A percentile compares a stretch with the other conserved stretches of the same genome.
These are phyloP conservation scores for Trichoderma endophyticum DNA, from an alignment of 2,329 filamentous ascomycete species.

Conservation along the genomic window DNA sequence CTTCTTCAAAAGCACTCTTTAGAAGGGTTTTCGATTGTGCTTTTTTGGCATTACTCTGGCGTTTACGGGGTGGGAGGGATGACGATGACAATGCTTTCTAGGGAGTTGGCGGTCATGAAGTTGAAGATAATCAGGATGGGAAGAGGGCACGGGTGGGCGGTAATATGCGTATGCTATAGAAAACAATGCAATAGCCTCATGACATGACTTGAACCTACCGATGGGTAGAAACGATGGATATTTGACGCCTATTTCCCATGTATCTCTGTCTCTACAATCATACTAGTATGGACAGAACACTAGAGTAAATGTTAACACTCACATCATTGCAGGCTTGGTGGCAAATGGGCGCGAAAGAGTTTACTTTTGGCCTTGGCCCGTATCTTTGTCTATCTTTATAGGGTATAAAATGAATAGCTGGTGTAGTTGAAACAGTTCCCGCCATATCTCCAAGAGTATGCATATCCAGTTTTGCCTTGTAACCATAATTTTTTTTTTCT, in stretches of 20 bases:
- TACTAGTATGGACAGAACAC: background rate
- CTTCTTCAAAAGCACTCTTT: background rate
- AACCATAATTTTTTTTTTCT: background rate
- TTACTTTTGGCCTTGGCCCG: background rate
- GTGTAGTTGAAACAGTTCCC: background rate
- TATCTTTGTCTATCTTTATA: slow-evolving; percentile 10
- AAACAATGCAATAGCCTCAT: background rate
- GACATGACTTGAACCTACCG: background rate
- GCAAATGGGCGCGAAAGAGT: background rate
- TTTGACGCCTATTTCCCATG: background rate
- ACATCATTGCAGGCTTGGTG: background rate
- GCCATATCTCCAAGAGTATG: background rate
- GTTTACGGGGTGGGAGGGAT: background rate
- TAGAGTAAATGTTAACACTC: background rate
- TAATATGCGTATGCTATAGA: slow-evolving; percentile 12
- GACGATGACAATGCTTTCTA: background rate
- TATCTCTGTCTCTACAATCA: background rate
- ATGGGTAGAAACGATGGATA: background rate
- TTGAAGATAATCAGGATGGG: background rate
- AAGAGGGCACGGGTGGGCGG: background rate
- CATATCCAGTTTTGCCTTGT: background rate
- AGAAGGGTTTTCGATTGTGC: background rate
- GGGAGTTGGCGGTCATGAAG: slow-evolving; percentile 9
- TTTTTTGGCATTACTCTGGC: slow-evolving; percentile 11
- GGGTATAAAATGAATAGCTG: slow-evolving; percentile 8